Evolutionary conservation across 148 eudicot genomes (phyloP).

Genomic region (Nepenthes gracilis): DNA sequence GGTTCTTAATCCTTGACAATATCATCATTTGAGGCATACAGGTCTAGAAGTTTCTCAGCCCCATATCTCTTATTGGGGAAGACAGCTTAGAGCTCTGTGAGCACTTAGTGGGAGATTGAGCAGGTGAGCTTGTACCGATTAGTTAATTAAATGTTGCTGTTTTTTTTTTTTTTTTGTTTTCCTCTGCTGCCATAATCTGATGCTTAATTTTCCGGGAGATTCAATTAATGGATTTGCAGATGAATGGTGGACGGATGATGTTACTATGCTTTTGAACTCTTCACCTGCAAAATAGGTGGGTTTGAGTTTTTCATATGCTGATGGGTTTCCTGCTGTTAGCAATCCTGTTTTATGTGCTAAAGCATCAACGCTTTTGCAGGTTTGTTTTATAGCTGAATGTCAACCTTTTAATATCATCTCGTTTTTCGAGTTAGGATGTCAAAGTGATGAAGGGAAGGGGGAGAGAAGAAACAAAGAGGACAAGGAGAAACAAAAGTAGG

Average conservation of each 20-base stretch:
- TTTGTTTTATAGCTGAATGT: neutral
- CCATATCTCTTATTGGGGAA: slow-evolving; percentile 47
- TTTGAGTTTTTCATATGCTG: slow-evolving; percentile 31
- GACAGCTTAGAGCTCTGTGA: slow-evolving; percentile 65
- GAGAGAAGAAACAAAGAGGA: too few species aligned
- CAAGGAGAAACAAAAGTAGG: too few species aligned
- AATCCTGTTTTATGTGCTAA: slow-evolving; percentile 68
- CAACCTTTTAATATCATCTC: neutral
- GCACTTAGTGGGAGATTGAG: slow-evolving; percentile 69
- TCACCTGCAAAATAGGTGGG: slow-evolving; percentile 65
- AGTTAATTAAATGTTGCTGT: neutral
- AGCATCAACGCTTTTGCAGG: slow-evolving; percentile 93
- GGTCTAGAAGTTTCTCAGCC: slow-evolving; percentile 70
- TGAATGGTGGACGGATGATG: slow-evolving; percentile 86
- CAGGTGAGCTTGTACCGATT: slow-evolving; percentile 26
- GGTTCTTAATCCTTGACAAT: neutral
- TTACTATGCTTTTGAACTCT: slow-evolving; percentile 60
- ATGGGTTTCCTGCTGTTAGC: slow-evolving; percentile 50
- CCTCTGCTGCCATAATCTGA: slow-evolving; percentile 4
- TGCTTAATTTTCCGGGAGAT: slow-evolving; percentile 34
- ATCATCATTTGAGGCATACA: slow-evolving; percentile 50
- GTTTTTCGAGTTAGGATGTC: too few species aligned
- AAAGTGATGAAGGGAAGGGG: too few species aligned
- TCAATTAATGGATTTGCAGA: slow-evolving; percentile 71
- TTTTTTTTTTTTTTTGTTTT: neutral